Base-by-base conservation (phyloP, 2,329 filamentous ascomycete genomes). In the Erysiphe neolycopersici region DNA sequence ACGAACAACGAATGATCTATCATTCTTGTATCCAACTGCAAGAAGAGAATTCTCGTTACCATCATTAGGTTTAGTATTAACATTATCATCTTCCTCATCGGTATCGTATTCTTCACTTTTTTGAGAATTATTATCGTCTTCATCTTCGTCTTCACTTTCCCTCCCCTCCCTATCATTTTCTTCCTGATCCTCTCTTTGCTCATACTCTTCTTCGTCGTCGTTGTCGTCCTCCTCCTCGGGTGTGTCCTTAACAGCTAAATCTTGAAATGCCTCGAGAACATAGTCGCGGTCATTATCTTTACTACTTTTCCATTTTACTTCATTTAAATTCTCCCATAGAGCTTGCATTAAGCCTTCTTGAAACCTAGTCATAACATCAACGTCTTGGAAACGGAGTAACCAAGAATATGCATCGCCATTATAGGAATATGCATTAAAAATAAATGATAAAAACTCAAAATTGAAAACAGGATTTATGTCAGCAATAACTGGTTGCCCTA, bases 401-500 rank as follows among this genome's bases (percentile, higher is more conserved):
- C 89, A 98, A 1, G 89, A 98, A 59, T 85, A 91, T 4, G 89
- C 87, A 1, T 79, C 80, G 1, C 85, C 83, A 59, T 94, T 82
- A 32, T 76, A 69, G 13, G 79, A 71, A 58, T 93, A 95, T 58
- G 94, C 84, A 55, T 98, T 98, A 69, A 98, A 98, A 55, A 98
- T 94, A 58, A 95, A 95, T 0, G 87, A 95, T n/a, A 93, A 67
- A 54, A 87, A 95, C 59, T 98, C 89, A 51, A 94, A 95, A 62
- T 95, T 95, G 66, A 95, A 98, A 17, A 98, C 85, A 0, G 89
- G 89, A 53, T 95, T 95, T 60, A 95, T 83, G 52, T 98, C 89
- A 6, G 82, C 78, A 29, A 84, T 67, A 29, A 98, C 73, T 2
- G 78, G 70, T 50, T 92, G 81, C 18, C 84, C 84, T 2, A 98